A percentile compares a stretch with the other conserved stretches of the same genome.
phyloP scores from a whole-genome alignment of 192 early-diverging fungal species.

The Podila clonocystis region DNA sequence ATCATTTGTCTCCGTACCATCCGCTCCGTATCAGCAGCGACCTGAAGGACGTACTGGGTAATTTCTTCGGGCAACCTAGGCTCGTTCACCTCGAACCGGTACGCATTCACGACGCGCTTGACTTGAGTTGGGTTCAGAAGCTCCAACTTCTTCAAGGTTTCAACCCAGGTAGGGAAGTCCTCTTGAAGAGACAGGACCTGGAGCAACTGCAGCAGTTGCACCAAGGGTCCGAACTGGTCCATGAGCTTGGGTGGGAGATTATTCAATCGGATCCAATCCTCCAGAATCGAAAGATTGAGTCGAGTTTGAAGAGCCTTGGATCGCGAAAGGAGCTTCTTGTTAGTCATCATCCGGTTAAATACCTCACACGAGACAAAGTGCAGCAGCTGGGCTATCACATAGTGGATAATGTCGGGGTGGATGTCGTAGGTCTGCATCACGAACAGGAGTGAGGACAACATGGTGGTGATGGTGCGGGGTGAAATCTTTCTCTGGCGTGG shows the following conservation, averaged over 20 bases:
- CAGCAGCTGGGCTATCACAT: constrained; percentile 80
- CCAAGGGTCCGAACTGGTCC: constrained; percentile 71
- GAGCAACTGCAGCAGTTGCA: constrained; percentile 85
- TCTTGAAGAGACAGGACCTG: constrained; percentile 82
- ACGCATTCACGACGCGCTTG: constrained; percentile 75
- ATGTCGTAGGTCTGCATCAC: constrained; percentile 78
- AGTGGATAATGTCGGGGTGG: constrained; percentile 78
- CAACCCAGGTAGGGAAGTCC: constrained; percentile 78
- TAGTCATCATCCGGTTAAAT: constrained; percentile 88
- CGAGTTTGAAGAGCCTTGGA: constrained; percentile 85
- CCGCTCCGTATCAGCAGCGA: constrained; percentile 75
- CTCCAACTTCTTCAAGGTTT: constrained; percentile 74
- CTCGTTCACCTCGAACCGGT: constrained; percentile 93
- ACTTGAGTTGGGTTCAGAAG: constrained; percentile 79
- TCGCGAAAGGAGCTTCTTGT: constrained; percentile 78
- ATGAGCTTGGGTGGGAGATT: constrained; percentile 49
- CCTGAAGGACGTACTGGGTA: constrained; percentile 75
- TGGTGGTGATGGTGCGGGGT: constrained; percentile 76
- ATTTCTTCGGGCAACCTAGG: constrained; percentile 74
- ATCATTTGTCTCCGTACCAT: constrained; percentile 51
- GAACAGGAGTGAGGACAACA: constrained; percentile 74
- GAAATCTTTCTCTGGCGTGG: constrained; percentile 55
- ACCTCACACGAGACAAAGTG: constrained; percentile 79
- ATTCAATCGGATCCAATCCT: constrained; percentile 86
- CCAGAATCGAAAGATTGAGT: constrained; percentile 82